These are phyloP conservation scores for Pachysandra terminalis DNA, from an alignment of 164 flowering plant species.

Conservation along the genomic window DNA sequence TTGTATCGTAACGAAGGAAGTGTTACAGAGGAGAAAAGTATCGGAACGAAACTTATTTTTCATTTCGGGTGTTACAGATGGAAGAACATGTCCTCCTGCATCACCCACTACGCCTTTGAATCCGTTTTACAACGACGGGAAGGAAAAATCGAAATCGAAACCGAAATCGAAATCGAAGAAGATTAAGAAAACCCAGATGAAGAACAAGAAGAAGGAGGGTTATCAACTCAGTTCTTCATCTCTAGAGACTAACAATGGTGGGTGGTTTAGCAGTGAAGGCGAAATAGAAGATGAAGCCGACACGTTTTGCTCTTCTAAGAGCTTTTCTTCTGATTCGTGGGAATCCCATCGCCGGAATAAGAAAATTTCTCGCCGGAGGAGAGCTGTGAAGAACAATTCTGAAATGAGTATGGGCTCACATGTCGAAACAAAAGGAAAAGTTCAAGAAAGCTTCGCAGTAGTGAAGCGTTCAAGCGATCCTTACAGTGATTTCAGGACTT, in stretches of 20 bases:
- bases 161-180: too few relatives aligned
- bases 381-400: conserved; percentile 9
- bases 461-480: conserved; percentile 73
- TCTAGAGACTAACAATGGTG: conserved; percentile 9
- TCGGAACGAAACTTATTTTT: conserved; percentile 17
- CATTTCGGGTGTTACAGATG: conserved; percentile 13
- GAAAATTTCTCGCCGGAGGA: conserved; percentile 20
- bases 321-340: conserved; percentile 54
- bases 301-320: conserved; percentile 44
- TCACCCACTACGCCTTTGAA: conserved; percentile 36
- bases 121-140: background rate
- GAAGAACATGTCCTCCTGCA: conserved; percentile 43
- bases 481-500: conserved; percentile 57
- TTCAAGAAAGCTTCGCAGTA: conserved; percentile 61
- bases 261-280: conserved; percentile 54
- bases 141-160: too few relatives aligned
- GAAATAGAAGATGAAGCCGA: conserved; percentile 40
- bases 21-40: conserved; percentile 23
- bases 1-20: conserved; percentile 6
- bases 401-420: conserved; percentile 16
- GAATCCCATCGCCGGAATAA: conserved; percentile 13
- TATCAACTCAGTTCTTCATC: conserved; percentile 15
- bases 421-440: conserved; percentile 17
- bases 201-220: background rate
- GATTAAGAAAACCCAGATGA: conserved; percentile 11